These are phyloP conservation scores for Spencermartinsiella ligniputridi DNA, from an alignment of 1,139 yeast species.

Conservation along the genomic window DNA sequence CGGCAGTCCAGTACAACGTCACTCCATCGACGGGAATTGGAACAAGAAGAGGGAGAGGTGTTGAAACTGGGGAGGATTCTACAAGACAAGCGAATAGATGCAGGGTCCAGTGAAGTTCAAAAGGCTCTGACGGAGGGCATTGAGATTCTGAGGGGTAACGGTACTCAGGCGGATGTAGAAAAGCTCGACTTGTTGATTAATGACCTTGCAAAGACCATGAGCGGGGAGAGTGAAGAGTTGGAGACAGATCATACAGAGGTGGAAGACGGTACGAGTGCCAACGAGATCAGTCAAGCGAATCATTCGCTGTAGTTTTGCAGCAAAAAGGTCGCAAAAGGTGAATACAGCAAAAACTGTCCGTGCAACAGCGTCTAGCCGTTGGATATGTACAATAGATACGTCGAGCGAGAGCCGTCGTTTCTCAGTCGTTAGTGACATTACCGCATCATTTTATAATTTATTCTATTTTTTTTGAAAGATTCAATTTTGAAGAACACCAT, in stretches of 20 bases:
- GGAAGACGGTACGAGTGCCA: too few relatives aligned
- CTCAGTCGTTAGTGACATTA: too few relatives aligned
- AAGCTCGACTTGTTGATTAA: constrained; percentile 20
- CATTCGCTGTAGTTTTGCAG: too few relatives aligned
- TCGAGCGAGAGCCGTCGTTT: too few relatives aligned
- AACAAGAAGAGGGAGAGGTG: constrained; percentile 87
- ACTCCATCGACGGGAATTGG: constrained; percentile 55
- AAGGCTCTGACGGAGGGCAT: neutral
- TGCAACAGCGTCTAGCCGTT: too few relatives aligned
- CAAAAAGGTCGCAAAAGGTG: too few relatives aligned
- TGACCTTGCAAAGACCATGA: constrained; percentile 15
- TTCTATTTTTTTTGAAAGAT: neutral
- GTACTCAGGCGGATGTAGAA: neutral
- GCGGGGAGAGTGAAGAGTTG: constrained; percentile 1
- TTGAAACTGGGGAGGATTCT: constrained; percentile 56
- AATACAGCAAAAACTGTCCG: too few relatives aligned
- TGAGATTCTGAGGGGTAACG: neutral
- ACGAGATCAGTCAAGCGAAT: too few relatives aligned
- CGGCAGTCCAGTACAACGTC: constrained; percentile 26
- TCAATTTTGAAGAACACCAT: neutral
- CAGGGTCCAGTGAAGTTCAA: neutral
- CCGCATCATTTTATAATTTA: neutral
- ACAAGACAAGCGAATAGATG: neutral
- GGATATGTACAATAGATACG: too few relatives aligned
- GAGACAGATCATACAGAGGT: neutral